Base-by-base conservation (phyloP, 768 basidiomycete species). In the Trametopsis cervina region DNA sequence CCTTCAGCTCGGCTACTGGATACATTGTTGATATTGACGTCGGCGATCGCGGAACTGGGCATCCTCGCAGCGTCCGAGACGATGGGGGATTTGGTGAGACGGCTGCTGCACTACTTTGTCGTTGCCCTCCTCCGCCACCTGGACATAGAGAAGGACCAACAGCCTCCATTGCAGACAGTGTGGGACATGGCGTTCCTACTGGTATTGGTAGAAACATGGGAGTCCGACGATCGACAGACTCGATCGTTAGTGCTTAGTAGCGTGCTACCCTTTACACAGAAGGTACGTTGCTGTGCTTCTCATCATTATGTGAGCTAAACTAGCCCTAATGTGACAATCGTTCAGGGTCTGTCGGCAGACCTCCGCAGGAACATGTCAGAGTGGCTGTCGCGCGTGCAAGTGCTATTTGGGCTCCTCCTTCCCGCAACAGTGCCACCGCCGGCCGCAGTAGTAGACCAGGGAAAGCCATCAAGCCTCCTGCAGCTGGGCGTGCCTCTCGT, bases 331-430 rank as follows among this genome's bases (percentile, higher is more conserved):
- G n/a, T n/a, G n/a, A n/a, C n/a, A n/a, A n/a, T n/a, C n/a, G n/a
- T n/a, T n/a, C n/a, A n/a, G n/a, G n/a, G n/a, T n/a, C n/a, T 22
- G 15, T 12, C 11, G 24, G 4, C 43, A 3, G 18, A 27, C 20
- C 6, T 29, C 7, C 15, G 25, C 9, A 7, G 11, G 6, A 35
- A 33, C 24, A 26, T 59, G 22, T 58, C 66, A 6, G 77, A 79
- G 43, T 72, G 70, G 54, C 66, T 88, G 20, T 55, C 69, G 33
- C 73, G 79, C 49, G 76, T 74, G 21, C 87, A 85, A 56, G 76
- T 76, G 21, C 67, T 89, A 13, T 67, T 89, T 46, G 76, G 78
- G 3, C 68, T 74, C 4, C 66, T 88, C 38, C 67, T 87, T 15
- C 78, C 82, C 4, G 54, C 53, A 1, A 44, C 7, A 15, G 15